A percentile compares a stretch with the other conserved stretches of the same genome.
phyloP scores from a whole-genome alignment of 257 asterid species.

The Craterostigma plantagineum region DNA sequence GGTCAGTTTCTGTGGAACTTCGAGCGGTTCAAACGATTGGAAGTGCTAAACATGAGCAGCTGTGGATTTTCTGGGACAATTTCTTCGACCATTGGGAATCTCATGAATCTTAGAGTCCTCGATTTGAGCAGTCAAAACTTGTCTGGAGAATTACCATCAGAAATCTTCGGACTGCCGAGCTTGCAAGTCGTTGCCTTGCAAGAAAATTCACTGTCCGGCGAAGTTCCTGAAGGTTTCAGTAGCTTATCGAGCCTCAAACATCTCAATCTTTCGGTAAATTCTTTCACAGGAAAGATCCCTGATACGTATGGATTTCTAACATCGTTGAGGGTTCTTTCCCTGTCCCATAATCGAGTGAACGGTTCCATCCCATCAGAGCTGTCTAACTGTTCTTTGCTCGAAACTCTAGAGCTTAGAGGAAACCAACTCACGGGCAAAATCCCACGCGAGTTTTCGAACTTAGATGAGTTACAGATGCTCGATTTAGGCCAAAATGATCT shows the following conservation, averaged over 20 bases:
- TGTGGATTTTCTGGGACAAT: constrained; percentile 52
- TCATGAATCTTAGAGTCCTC: constrained; percentile 36
- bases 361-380: constrained; percentile 44
- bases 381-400: constrained; percentile 43
- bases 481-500: constrained; percentile 50
- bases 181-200: constrained; percentile 43
- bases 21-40: constrained; percentile 27
- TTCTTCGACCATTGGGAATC: constrained; percentile 39
- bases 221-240: constrained; percentile 74
- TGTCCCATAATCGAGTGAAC: constrained; percentile 27
- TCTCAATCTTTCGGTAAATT: constrained; percentile 52
- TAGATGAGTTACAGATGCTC: constrained; percentile 39
- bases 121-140: constrained; percentile 70
- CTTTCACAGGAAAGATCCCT: constrained; percentile 46
- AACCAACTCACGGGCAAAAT: constrained; percentile 28
- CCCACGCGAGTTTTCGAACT: constrained; percentile 29
- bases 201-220: constrained; percentile 43
- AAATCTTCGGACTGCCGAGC: constrained; percentile 56
- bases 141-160: constrained; percentile 62
- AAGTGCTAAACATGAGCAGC: constrained; percentile 52
- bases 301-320: constrained; percentile 51
- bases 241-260: constrained; percentile 48
- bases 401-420: constrained; percentile 31
- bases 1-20: constrained; percentile 21
- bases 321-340: constrained; percentile 35